Evolutionary conservation across 768 basidiomycete species (phyloP).

Genomic region (Trichaptum fuscoviolaceum): DNA sequence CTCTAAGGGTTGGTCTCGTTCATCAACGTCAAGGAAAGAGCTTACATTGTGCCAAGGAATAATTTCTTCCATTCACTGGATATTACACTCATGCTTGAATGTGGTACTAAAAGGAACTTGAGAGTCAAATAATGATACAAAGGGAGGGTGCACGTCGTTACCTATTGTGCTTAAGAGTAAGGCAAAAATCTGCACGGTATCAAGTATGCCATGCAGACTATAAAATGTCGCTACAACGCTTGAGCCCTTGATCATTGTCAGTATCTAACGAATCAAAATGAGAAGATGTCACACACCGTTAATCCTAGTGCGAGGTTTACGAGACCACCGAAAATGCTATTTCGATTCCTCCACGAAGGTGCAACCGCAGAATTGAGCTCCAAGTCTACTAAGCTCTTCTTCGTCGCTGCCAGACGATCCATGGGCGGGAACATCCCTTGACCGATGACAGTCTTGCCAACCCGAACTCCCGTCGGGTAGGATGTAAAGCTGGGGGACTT

Average conservation of each 20-base stretch:
- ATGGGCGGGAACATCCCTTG: constrained; percentile 57
- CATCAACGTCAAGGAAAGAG: constrained; percentile 6
- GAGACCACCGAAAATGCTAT: constrained; percentile 42
- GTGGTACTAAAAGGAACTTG: constrained; percentile 6
- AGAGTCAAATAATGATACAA: background rate
- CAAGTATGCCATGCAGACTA: constrained; percentile 62
- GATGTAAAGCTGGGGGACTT: constrained; percentile 37
- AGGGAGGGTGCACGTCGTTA: constrained; percentile 20
- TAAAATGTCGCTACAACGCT: constrained; percentile 65
- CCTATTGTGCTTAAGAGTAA: constrained; percentile 64
- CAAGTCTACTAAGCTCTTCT: constrained; percentile 51
- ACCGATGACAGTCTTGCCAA: constrained; percentile 17
- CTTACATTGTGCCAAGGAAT: constrained; percentile 66
- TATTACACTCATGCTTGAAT: constrained; percentile 23
- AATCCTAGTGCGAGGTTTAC: constrained; percentile 47
- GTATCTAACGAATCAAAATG: background rate
- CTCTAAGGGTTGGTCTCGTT: constrained; percentile 10
- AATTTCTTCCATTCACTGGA: constrained; percentile 50
- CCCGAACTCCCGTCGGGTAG: background rate
- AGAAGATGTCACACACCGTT: constrained; percentile 36
- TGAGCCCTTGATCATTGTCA: constrained; percentile 45
- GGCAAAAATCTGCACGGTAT: constrained; percentile 68
- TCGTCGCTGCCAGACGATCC: constrained; percentile 44
- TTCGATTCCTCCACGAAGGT: constrained; percentile 53
- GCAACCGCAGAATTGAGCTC: constrained; percentile 46